Conservation (phyloP, 2,329 filamentous ascomycete genomes). For the Hymenoscyphus scutula region DNA sequence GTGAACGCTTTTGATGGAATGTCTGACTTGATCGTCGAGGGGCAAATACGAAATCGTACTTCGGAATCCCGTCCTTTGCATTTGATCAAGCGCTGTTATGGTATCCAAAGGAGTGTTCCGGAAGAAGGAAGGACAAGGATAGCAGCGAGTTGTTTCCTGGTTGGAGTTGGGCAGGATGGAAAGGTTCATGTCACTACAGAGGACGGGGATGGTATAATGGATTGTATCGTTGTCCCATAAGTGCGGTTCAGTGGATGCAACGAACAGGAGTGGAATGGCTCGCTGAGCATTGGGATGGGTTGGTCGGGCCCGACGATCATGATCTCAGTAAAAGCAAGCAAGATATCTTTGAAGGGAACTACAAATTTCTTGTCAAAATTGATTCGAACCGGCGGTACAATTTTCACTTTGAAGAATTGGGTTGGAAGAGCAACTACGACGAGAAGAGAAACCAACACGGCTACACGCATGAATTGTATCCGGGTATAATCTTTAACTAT, state of each 20-base stretch:
- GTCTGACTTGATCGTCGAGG: background rate
- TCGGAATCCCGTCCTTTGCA: too few relatives aligned
- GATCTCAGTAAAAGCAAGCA: background rate
- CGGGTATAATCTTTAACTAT: background rate
- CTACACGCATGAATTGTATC: background rate
- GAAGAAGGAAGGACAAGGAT: too few relatives aligned
- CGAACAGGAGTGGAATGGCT: background rate
- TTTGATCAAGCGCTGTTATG: too few relatives aligned
- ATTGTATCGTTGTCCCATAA: too few relatives aligned
- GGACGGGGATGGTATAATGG: background rate
- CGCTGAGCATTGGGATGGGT: too few relatives aligned
- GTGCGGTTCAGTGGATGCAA: background rate
- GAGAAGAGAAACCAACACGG: background rate
- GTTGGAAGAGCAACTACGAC: background rate
- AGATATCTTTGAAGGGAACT: background rate
- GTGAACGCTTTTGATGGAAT: background rate
- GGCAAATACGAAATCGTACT: background rate
- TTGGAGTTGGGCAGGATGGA: background rate
- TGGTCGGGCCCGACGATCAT: background rate
- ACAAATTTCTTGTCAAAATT: background rate
- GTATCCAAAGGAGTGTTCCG: too few relatives aligned
- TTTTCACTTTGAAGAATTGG: background rate
- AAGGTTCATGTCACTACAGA: background rate
- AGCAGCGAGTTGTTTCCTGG: background rate
- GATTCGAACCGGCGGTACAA: background rate